Percentiles rank a stretch among this genome's conserved stretches.
Evolutionary conservation across 257 asterid genomes (phyloP).

Genomic region (Galeopsis tetrahit): DNA sequence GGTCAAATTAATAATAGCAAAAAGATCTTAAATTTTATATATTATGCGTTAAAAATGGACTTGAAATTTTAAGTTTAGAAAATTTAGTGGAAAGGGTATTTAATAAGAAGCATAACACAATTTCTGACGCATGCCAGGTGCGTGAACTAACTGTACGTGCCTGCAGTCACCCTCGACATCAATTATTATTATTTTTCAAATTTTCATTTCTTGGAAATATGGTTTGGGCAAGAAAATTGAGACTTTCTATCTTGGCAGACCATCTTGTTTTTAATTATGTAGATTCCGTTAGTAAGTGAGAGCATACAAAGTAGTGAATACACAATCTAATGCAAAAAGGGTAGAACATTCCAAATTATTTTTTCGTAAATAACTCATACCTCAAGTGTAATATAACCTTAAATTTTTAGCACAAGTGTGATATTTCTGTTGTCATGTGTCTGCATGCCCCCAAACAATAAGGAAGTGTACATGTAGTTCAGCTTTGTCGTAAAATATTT

Average conservation of each 20-base stretch:
- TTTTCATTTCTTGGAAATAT: not conserved
- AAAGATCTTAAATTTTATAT: not conserved
- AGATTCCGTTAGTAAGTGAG: not conserved
- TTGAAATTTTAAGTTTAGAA: not conserved
- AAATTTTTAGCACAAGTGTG: conserved; percentile 13
- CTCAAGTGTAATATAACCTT: conserved; percentile 11
- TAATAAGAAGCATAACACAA: not conserved
- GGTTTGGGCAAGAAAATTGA: not conserved
- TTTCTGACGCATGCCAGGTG: not conserved
- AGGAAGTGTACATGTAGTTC: conserved; percentile 7
- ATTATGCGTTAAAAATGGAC: not conserved
- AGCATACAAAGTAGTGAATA: not conserved
- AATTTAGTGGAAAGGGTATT: not conserved
- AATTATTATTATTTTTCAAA: not conserved
- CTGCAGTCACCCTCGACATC: conserved; percentile 6
- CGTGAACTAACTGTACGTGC: not conserved
- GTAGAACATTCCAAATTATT: not conserved
- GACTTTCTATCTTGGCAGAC: not conserved
- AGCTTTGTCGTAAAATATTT: not conserved
- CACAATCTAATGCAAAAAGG: not conserved
- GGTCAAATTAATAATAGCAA: not conserved
- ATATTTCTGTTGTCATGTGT: conserved; percentile 3
- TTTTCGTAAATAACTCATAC: conserved; percentile 16
- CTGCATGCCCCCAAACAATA: not conserved
- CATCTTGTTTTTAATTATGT: not conserved